Percentiles rank a stretch among this genome's conserved stretches.
These are phyloP conservation scores for Thermothelomyces thermophilus DNA, from an alignment of 2,329 filamentous ascomycete genomes.

Conservation along the genomic window DNA sequence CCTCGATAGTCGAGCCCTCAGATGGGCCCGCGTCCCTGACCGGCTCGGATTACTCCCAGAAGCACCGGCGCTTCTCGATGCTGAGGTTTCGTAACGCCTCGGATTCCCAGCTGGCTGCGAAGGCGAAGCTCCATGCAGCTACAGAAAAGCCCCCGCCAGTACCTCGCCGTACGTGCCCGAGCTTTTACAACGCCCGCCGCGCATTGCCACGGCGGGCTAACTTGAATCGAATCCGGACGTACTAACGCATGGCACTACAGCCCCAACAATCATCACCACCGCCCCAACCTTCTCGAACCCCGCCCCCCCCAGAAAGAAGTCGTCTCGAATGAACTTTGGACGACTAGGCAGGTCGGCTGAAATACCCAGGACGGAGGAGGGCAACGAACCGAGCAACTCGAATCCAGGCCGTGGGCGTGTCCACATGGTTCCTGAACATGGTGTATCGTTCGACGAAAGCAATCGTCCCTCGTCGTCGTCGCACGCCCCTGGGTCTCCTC, in stretches of 20 bases:
- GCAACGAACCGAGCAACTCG: conserved; percentile 24
- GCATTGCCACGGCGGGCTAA: neutral
- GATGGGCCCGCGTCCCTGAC: conserved; percentile 43
- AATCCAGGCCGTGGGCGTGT: conserved; percentile 34
- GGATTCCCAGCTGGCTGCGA: conserved; percentile 76
- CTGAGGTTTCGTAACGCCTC: conserved; percentile 87
- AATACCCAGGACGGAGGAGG: conserved; percentile 33
- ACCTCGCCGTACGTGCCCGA: conserved; percentile 46
- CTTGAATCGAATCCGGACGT: neutral
- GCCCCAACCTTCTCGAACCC: conserved; percentile 72
- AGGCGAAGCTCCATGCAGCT: conserved; percentile 60
- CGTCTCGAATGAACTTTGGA: conserved; percentile 48
- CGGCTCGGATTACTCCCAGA: conserved; percentile 48
- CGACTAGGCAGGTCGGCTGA: conserved; percentile 49
- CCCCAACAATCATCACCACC: conserved; percentile 79
- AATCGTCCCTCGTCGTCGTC: conserved; percentile 42
- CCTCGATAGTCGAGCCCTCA: conserved; percentile 22
- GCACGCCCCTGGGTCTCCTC: conserved; percentile 34
- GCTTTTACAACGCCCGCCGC: neutral
- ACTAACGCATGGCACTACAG: conserved; percentile 33
- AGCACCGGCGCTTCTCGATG: conserved; percentile 59
- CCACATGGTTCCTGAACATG: conserved; percentile 34
- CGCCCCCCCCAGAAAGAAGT: conserved; percentile 46
- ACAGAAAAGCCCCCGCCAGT: conserved; percentile 50
- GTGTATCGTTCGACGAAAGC: conserved; percentile 57